Conservation (phyloP, 2,329 filamentous ascomycete species). For the Escovopsis sp. region DNA sequence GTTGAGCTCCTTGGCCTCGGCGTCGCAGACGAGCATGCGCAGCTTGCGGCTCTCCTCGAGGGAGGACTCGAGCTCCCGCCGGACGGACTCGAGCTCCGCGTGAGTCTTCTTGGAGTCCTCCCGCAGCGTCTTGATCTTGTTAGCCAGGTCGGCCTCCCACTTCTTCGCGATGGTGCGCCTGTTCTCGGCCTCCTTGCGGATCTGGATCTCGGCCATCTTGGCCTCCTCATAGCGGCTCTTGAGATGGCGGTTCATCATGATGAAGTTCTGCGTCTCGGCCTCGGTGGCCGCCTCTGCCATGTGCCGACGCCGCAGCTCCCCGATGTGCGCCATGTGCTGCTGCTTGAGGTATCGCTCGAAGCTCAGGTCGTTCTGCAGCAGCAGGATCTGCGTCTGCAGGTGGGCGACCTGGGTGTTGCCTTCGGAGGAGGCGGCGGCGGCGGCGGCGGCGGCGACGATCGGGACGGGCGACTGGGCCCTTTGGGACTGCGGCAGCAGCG, state of each 20-base stretch:
- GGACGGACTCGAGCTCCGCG: slow-evolving; percentile 39
- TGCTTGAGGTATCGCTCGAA: slow-evolving; percentile 76
- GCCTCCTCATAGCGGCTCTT: slow-evolving; percentile 60
- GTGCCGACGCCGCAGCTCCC: slow-evolving; percentile 58
- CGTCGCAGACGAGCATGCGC: slow-evolving; percentile 47
- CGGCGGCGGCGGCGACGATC: no score
- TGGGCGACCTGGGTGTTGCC: slow-evolving; percentile 29
- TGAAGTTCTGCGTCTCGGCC: slow-evolving; percentile 67
- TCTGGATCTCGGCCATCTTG: slow-evolving; percentile 52
- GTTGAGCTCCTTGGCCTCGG: slow-evolving; percentile 52
- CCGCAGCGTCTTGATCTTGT: slow-evolving; percentile 48
- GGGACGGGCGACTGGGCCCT: slow-evolving; percentile 14
- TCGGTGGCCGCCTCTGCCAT: slow-evolving; percentile 64
- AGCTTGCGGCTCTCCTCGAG: slow-evolving; percentile 49
- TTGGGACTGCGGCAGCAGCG: slow-evolving; percentile 14
- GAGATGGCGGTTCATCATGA: slow-evolving; percentile 59
- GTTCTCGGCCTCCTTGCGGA: slow-evolving; percentile 57
- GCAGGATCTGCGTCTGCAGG: slow-evolving; percentile 57
- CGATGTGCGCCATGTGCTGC: slow-evolving; percentile 69
- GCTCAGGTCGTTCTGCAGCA: slow-evolving; percentile 65
- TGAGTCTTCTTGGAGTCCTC: slow-evolving; percentile 56
- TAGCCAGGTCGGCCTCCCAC: slow-evolving; percentile 56
- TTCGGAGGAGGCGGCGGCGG: slow-evolving; percentile 18
- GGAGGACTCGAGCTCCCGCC: slow-evolving; percentile 40
- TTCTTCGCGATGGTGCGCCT: slow-evolving; percentile 61